A percentile compares a stretch with the other conserved stretches of the same genome.
phyloP scores from a whole-genome alignment of 2,329 filamentous ascomycete species.

The Raffaelea albimanens region DNA sequence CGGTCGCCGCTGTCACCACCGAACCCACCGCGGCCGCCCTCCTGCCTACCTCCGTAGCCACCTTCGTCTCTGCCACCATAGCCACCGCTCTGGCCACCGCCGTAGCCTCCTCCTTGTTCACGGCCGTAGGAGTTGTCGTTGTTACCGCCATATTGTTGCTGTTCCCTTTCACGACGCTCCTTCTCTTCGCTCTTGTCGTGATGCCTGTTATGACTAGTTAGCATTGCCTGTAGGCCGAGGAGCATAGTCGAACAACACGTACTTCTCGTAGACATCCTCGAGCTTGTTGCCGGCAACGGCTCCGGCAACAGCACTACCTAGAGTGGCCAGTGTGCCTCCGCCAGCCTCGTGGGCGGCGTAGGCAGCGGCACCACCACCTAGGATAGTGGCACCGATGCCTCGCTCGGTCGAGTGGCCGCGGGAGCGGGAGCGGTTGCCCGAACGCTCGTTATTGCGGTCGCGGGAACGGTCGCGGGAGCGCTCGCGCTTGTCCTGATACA shows the following conservation, averaged over 20 bases:
- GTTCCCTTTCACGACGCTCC: too few species aligned
- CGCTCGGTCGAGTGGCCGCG: not conserved
- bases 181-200: not conserved
- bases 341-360: not conserved
- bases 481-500: too few species aligned
- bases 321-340: not conserved
- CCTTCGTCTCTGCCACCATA: too few species aligned
- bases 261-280: not conserved
- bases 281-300: not conserved
- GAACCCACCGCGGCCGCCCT: not conserved
- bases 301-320: not conserved
- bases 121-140: too few species aligned
- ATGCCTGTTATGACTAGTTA: not conserved
- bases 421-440: not conserved
- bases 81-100: not conserved
- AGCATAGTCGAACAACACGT: not conserved
- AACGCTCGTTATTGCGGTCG: too few species aligned
- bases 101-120: not conserved
- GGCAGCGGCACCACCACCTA: not conserved
- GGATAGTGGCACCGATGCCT: not conserved
- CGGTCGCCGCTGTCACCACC: not conserved
- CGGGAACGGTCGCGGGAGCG: too few species aligned
- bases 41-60: too few species aligned
- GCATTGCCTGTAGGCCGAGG: too few species aligned
- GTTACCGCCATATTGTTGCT: not conserved